Evolutionary conservation across 106 monocot species (phyloP).

Genomic region (Phalaenopsis equestris): DNA sequence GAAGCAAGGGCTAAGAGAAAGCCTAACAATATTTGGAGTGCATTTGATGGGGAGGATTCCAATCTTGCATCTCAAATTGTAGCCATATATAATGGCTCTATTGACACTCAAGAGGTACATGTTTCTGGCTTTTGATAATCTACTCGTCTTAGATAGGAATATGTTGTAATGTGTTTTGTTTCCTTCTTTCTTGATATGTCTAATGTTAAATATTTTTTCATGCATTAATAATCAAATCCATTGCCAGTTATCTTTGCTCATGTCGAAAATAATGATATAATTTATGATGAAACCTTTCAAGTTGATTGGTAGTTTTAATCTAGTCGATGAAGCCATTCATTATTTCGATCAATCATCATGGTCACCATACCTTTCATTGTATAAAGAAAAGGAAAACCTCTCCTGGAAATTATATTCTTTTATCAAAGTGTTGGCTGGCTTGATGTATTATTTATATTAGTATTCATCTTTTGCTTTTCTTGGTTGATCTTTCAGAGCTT

Average conservation of each 20-base stretch:
- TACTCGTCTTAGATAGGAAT: neutral
- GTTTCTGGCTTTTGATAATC: slow-evolving; percentile 4
- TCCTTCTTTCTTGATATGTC: neutral
- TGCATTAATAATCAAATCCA: neutral
- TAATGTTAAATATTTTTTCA: neutral
- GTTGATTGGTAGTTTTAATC: neutral
- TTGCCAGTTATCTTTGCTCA: neutral
- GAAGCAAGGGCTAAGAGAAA: slow-evolving; percentile 31
- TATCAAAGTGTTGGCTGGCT: neutral
- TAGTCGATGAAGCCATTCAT: neutral
- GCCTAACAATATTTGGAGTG: slow-evolving; percentile 46
- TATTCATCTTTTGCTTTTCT: neutral
- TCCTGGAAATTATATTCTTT: neutral
- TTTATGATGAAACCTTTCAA: neutral
- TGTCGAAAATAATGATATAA: neutral
- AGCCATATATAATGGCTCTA: slow-evolving; percentile 76
- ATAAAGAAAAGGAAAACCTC: neutral
- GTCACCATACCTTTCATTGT: neutral
- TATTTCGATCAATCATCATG: neutral
- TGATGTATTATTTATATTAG: neutral
- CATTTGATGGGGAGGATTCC: slow-evolving; percentile 37
- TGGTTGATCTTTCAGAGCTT: slow-evolving; percentile 9
- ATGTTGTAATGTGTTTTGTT: neutral
- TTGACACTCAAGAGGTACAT: slow-evolving; percentile 69
- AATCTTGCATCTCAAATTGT: slow-evolving; percentile 80